These are phyloP conservation scores for Capronia americana DNA, from an alignment of 2,329 filamentous ascomycete genomes.

Conservation along the genomic window DNA sequence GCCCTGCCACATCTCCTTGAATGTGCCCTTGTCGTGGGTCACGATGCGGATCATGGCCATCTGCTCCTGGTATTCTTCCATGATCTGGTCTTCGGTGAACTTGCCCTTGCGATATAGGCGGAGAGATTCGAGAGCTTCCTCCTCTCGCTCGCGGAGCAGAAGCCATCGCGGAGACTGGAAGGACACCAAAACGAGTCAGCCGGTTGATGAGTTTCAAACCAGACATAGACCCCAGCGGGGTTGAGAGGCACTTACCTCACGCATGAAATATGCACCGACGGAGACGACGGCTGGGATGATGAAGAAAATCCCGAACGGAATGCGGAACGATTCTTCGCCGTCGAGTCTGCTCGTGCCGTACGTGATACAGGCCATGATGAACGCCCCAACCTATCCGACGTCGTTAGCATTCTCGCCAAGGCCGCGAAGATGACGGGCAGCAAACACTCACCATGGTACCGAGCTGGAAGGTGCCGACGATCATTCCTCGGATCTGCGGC, in stretches of 20 bases:
- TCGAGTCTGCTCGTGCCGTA: slow-evolving; percentile 25
- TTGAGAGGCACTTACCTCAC: slow-evolving; percentile 15
- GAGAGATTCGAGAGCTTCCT: slow-evolving; percentile 42
- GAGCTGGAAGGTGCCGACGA: slow-evolving; percentile 28
- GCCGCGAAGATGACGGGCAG: neutral
- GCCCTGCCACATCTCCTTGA: slow-evolving; percentile 29
- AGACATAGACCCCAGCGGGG: neutral
- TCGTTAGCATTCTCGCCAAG: neutral
- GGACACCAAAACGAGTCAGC: neutral
- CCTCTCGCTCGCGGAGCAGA: slow-evolving; percentile 40
- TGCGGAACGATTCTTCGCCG: slow-evolving; percentile 18
- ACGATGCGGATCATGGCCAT: slow-evolving; percentile 20
- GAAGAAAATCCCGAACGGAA: slow-evolving; percentile 30
- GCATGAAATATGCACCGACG: slow-evolving; percentile 19
- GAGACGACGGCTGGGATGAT: slow-evolving; percentile 22
- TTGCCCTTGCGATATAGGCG: slow-evolving; percentile 21
- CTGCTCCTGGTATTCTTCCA: slow-evolving; percentile 21
- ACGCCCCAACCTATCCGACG: slow-evolving; percentile 20
- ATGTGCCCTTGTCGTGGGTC: slow-evolving; percentile 27
- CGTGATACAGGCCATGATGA: slow-evolving; percentile 25
- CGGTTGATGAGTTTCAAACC: neutral
- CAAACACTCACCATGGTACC: slow-evolving; percentile 22
- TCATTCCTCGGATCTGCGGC: slow-evolving; percentile 24
- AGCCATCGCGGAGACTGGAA: slow-evolving; percentile 44
- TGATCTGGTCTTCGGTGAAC: slow-evolving; percentile 30